Conservation (phyloP, 495 filamentous ascomycete genomes). For the Podospora pseudocomata region DNA sequence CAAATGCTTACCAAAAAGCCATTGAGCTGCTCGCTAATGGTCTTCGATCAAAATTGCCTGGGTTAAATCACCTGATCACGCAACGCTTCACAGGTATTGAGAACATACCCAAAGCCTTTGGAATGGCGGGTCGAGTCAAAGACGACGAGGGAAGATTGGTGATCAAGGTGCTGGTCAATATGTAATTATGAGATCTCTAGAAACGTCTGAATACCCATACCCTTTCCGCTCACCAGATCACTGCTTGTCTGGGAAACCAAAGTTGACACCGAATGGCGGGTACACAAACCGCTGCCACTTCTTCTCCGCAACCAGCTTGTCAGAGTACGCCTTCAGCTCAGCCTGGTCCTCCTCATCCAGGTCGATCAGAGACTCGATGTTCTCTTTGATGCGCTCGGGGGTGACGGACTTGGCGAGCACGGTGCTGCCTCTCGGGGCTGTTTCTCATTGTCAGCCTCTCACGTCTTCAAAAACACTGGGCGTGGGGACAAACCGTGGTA, state of each 20-base stretch:
- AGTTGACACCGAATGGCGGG: slow-evolving; percentile 71
- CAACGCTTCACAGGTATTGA: slow-evolving; percentile 55
- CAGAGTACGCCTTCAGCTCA: slow-evolving; percentile 58
- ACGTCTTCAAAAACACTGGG: background rate
- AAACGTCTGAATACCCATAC: slow-evolving; percentile 5
- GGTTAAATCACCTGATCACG: slow-evolving; percentile 65
- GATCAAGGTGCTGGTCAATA: slow-evolving; percentile 54
- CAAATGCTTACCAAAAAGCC: slow-evolving; percentile 72
- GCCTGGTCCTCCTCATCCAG: slow-evolving; percentile 65
- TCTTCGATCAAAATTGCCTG: slow-evolving; percentile 36
- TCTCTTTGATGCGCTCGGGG: slow-evolving; percentile 68
- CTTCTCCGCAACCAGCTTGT: slow-evolving; percentile 54
- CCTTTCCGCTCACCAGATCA: slow-evolving; percentile 6
- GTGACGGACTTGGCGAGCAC: slow-evolving; percentile 80
- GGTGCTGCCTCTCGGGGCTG: slow-evolving; percentile 66
- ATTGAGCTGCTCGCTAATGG: slow-evolving; percentile 67
- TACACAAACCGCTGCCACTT: slow-evolving; percentile 69
- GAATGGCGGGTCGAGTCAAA: slow-evolving; percentile 50
- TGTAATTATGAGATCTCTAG: slow-evolving; percentile 17
- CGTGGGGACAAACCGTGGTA: slow-evolving; percentile 59
- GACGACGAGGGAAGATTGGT: slow-evolving; percentile 52
- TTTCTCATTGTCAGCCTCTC: slow-evolving; percentile 7
- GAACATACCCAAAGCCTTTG: slow-evolving; percentile 45
- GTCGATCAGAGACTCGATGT: slow-evolving; percentile 59
- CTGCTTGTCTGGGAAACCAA: slow-evolving; percentile 73